phyloP scores from a whole-genome alignment of 1,284 basidiomycete genomes.

The Microbotryomycetes sp. region DNA sequence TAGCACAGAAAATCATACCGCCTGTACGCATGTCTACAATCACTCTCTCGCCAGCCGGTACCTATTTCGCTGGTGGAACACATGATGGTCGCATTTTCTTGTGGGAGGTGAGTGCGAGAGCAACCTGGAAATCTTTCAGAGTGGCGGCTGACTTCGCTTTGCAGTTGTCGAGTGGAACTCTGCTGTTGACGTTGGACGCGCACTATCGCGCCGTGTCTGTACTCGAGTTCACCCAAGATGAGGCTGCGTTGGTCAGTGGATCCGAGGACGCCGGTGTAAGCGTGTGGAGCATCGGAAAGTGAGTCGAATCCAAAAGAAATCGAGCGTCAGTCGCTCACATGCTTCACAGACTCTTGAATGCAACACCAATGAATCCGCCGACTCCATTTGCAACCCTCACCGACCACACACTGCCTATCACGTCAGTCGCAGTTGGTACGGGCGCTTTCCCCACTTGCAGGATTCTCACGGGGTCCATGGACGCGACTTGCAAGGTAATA shows the following conservation, averaged over 20 bases:
- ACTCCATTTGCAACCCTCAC: conserved; percentile 71
- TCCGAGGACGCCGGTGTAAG: conserved; percentile 82
- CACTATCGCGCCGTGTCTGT: conserved; percentile 85
- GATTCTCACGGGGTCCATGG: conserved; percentile 71
- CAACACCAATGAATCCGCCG: conserved; percentile 42
- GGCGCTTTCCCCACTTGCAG: conserved; percentile 65
- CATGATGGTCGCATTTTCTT: conserved; percentile 80
- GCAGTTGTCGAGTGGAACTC: conserved; percentile 78
- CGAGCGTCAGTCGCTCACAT: neutral
- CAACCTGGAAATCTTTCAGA: neutral
- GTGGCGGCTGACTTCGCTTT: conserved; percentile 14
- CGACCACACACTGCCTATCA: conserved; percentile 86
- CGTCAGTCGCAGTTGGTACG: conserved; percentile 68
- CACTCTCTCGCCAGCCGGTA: conserved; percentile 61
- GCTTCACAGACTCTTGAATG: conserved; percentile 15
- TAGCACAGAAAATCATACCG: conserved; percentile 73
- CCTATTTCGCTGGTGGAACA: conserved; percentile 79
- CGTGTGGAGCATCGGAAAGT: conserved; percentile 84
- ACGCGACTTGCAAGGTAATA: conserved; percentile 82
- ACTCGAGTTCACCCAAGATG: conserved; percentile 73
- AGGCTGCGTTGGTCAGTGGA: conserved; percentile 68
- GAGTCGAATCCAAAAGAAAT: conserved; percentile 31
- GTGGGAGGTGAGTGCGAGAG: conserved; percentile 67
- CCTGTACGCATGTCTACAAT: conserved; percentile 81
- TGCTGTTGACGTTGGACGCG: conserved; percentile 85